Evolutionary conservation across 441 rosid genomes (phyloP).

Genomic region (Populus hybrid): DNA sequence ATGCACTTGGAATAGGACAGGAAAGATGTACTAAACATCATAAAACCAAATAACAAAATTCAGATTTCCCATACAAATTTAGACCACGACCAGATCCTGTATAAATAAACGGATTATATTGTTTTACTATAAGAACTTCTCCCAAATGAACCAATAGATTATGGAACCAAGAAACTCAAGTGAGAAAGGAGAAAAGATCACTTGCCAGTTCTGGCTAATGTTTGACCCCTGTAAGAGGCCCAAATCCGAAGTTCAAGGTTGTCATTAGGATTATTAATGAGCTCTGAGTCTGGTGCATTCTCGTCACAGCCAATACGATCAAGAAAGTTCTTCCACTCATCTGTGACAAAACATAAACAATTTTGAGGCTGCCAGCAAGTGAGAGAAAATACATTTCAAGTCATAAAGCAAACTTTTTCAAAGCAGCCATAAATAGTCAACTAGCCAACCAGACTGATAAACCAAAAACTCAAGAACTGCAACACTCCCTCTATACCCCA

Average conservation of each 20-base stretch:
- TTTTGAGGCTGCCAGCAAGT: not conserved
- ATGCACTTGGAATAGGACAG: too few relatives aligned
- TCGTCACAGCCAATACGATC: constrained; percentile 96
- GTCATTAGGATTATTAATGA: constrained; percentile 64
- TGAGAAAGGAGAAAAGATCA: not conserved
- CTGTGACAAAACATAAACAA: constrained; percentile 36
- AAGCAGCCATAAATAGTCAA: not conserved
- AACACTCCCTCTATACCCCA: not conserved
- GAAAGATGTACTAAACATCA: not conserved
- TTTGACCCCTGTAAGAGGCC: constrained; percentile 99
- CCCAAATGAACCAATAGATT: not conserved
- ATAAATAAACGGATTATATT: not conserved
- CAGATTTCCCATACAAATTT: not conserved
- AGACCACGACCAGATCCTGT: not conserved
- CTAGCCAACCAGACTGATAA: not conserved
- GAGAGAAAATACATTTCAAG: not conserved
- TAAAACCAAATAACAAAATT: too few relatives aligned
- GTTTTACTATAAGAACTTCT: not conserved
- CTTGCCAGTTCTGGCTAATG: constrained; percentile 92
- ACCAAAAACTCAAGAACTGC: not conserved
- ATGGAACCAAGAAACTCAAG: not conserved
- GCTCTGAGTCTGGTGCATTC: constrained; percentile 69
- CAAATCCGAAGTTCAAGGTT: constrained; percentile 95
- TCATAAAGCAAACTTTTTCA: not conserved
- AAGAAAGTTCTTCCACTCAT: constrained; percentile 98